Conservation (phyloP, 1,139 yeast genomes). For the Suhomyces guaymorum region DNA sequence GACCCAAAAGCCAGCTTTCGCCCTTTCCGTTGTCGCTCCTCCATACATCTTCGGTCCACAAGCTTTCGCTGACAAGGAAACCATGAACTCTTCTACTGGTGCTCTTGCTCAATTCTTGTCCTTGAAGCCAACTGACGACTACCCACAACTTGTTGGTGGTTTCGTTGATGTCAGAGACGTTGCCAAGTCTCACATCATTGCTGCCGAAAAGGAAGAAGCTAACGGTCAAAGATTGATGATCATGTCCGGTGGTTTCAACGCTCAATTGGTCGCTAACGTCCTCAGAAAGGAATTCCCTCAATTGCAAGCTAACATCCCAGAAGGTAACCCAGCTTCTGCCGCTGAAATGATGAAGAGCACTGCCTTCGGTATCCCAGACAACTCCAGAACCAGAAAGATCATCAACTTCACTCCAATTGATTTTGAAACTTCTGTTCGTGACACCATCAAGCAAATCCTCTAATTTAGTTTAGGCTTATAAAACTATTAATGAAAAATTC, state of each 20-base stretch:
- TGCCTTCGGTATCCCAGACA: too few species aligned
- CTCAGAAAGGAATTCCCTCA: background rate
- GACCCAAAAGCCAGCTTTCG: conserved; percentile 28
- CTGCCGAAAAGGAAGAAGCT: conserved; percentile 19
- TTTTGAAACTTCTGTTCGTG: conserved; percentile 1
- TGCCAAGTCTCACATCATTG: conserved; percentile 19
- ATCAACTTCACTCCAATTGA: background rate
- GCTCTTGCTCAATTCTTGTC: conserved; percentile 27
- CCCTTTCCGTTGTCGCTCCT: conserved; percentile 20
- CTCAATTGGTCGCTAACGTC: background rate
- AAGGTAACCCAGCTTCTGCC: too few species aligned
- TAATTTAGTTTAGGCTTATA: too few species aligned
- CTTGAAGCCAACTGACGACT: conserved; percentile 21
- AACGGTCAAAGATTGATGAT: conserved; percentile 11
- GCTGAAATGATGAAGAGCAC: too few species aligned
- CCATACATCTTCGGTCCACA: conserved; percentile 27
- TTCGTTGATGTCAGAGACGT: conserved; percentile 27
- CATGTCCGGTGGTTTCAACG: conserved; percentile 1
- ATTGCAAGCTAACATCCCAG: too few species aligned
- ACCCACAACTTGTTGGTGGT: conserved; percentile 31
- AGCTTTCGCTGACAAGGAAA: conserved; percentile 29
- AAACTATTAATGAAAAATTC: too few species aligned
- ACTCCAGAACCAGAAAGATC: conserved; percentile 1
- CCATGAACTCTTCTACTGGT: conserved; percentile 38
- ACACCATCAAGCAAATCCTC: conserved; percentile 2